Evolutionary conservation across 805 yeast genomes (phyloP).

Genomic region (Yarrowia porcina): DNA sequence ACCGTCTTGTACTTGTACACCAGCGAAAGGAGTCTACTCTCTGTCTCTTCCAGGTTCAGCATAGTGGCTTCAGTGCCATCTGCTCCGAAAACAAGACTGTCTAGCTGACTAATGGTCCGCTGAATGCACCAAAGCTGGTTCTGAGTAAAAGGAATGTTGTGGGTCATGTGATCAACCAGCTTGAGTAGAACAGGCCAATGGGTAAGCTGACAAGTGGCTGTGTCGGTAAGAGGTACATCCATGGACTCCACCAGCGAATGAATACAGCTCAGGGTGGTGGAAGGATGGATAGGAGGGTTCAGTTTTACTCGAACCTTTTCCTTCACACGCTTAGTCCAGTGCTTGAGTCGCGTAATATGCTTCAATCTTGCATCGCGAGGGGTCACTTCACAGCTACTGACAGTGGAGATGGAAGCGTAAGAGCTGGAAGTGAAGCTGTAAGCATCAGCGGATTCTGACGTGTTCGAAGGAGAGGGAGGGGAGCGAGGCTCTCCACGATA

Average conservation of each 20-base stretch:
- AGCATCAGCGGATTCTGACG: neutral
- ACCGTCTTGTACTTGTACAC: neutral
- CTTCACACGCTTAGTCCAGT: neutral
- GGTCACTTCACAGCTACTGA: neutral
- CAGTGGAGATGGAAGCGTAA: neutral
- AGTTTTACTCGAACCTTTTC: neutral
- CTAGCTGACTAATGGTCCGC: neutral
- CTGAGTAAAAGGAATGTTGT: neutral
- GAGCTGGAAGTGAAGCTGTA: neutral
- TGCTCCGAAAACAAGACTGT: neutral
- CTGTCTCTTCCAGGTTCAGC: neutral
- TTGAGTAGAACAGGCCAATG: constrained; percentile 1
- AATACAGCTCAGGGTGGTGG: neutral
- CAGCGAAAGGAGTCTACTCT: neutral
- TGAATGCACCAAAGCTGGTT: constrained; percentile 10
- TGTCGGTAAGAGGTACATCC: neutral
- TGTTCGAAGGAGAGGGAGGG: too few species aligned
- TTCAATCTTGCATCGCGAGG: neutral
- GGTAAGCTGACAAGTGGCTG: neutral
- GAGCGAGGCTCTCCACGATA: neutral
- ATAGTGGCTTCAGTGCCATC: neutral
- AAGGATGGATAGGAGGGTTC: neutral
- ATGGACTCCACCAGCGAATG: neutral
- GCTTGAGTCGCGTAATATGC: neutral
- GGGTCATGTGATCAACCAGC: neutral